phyloP scores from a whole-genome alignment of 768 basidiomycete species.

The Russula sp. region DNA sequence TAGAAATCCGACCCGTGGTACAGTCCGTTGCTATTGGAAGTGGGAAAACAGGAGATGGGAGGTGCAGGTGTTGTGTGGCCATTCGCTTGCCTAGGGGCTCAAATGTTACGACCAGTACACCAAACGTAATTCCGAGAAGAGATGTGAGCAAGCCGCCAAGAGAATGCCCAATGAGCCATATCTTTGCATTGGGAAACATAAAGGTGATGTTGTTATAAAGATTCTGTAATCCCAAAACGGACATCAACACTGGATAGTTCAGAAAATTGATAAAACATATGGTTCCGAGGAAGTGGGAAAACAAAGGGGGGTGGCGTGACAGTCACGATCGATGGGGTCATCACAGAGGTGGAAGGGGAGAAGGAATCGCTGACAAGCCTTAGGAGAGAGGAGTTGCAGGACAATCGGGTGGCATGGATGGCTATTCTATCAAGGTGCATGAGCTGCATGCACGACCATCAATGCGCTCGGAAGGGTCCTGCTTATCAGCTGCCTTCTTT shows the following conservation, averaged over 20 bases:
- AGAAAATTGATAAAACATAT: constrained; percentile 44
- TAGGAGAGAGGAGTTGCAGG: constrained; percentile 73
- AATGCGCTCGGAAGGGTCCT: constrained; percentile 56
- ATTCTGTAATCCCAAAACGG: constrained; percentile 49
- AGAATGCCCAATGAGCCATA: constrained; percentile 86
- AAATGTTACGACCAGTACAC: constrained; percentile 87
- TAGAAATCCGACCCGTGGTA: constrained; percentile 50
- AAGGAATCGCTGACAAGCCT: constrained; percentile 73
- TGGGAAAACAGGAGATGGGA: constrained; percentile 72
- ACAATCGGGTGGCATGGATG: constrained; percentile 66
- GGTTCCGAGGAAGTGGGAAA: constrained; percentile 62
- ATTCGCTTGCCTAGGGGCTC: constrained; percentile 71
- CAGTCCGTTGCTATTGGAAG: constrained; percentile 22
- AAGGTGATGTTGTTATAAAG: constrained; percentile 89
- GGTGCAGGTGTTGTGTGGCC: constrained; percentile 73
- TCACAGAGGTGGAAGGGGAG: constrained; percentile 56
- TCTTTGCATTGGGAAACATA: constrained; percentile 84
- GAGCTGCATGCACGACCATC: constrained; percentile 21
- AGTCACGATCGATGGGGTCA: constrained; percentile 44
- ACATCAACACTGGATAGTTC: too few species aligned
- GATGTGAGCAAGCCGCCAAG: constrained; percentile 87
- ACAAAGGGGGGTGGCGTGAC: constrained; percentile 36
- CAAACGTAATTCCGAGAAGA: constrained; percentile 84
- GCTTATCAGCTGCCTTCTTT: constrained; percentile 68
- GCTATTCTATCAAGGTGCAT: constrained; percentile 62